Evolutionary conservation across 768 basidiomycete genomes (phyloP), one percentile per base, ranked within the genome.

Genomic region (Termitomyces sp.): DNA sequence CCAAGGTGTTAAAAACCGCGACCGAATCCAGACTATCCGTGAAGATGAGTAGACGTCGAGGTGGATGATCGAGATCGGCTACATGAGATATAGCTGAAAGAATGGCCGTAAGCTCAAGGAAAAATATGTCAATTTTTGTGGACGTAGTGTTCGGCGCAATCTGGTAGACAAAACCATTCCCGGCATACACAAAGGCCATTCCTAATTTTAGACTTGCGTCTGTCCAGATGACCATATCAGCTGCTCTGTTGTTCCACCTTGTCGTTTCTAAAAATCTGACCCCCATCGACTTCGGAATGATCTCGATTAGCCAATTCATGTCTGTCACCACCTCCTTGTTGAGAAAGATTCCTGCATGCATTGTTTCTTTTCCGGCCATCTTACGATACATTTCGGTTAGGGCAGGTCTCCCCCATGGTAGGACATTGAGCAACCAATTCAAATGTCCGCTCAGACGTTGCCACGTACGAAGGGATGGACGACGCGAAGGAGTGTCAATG

Each of bases 381-480:
- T 60, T 64, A 16, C 46, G 20, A 15, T 51, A 29, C 29, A 29
- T 61, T 60, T 13, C 58, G 18, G n/a, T 50, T 10, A 64, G 57
- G 3, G 53, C 57, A 5, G 59, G 63, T 0, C 56, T 15, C 1
- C 45, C 59, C 58, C 40, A 44, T 1, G 51, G 59, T 10, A 62
- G 53, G 25, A 65, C 73, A 73, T 10, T n/a, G 0, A 58, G 67
- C 29, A 52, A 50, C 72, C 75, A 77, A 52, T 74, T 75, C n/a
- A 71, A 45, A 45, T 61, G 66, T 0, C 75, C 72, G 1, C 58
- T 58, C 2, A 73, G 57, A 33, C 11, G 10, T 45, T 72, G 69
- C 47, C 67, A 75, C 4, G 11, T 18, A n/a, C 20, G 6, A 0
- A 69, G 59, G 0, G 35, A 16, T 4, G 44, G 53, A 27, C 27